Percentiles rank a stretch among this genome's conserved stretches.
Conservation (phyloP, 495 filamentous ascomycete species). For the Daldinia vernicosa region DNA sequence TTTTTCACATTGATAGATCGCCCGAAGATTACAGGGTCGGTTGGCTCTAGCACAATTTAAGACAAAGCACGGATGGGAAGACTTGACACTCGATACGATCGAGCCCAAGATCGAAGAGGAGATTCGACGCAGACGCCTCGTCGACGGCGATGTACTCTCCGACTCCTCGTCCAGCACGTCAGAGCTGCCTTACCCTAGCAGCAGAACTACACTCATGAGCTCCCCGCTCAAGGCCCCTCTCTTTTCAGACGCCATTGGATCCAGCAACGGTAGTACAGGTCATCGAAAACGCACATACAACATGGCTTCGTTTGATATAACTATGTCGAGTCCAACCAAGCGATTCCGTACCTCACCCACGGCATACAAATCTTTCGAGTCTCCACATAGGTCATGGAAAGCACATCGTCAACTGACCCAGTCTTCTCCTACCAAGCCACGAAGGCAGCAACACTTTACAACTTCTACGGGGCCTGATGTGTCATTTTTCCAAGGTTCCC, state of each 20-base stretch:
- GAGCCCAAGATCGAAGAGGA: conserved; percentile 79
- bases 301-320: conserved; percentile 59
- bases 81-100: conserved; percentile 76
- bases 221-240: conserved; percentile 72
- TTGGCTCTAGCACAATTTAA: conserved; percentile 96
- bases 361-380: conserved; percentile 63
- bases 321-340: conserved; percentile 64
- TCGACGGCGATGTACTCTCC: conserved; percentile 72
- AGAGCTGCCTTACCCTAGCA: conserved; percentile 61
- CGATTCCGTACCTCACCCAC: conserved; percentile 75
- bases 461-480: conserved; percentile 67
- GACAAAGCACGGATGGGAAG: conserved; percentile 87
- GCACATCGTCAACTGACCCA: conserved; percentile 75
- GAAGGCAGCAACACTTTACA: conserved; percentile 70
- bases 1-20: conserved; percentile 70
- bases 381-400: conserved; percentile 74
- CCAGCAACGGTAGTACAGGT: conserved; percentile 62
- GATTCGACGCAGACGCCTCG: conserved; percentile 69
- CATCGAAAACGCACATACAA: conserved; percentile 65
- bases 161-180: conserved; percentile 83
- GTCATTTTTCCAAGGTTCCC: conserved; percentile 72
- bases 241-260: conserved; percentile 73
- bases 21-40: conserved; percentile 86
- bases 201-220: conserved; percentile 61
- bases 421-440: conserved; percentile 80